Base-by-base conservation (phyloP, 78 protist species). In the Planoprotostelium fungivorum region DNA sequence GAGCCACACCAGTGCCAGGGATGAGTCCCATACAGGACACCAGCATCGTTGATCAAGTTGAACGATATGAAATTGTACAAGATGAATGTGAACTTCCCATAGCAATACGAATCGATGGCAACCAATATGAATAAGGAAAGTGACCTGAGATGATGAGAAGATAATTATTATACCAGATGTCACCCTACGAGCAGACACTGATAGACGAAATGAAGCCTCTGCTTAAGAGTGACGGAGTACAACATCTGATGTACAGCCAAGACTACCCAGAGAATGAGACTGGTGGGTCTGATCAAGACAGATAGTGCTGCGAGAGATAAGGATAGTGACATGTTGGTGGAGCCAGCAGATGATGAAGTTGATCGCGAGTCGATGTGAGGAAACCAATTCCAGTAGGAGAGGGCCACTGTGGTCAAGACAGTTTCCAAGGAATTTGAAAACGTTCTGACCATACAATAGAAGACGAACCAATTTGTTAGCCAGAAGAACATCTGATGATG, bases 1-100 rank as follows among this genome's bases (percentile, higher is more conserved):
- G n/a, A n/a, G n/a, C n/a, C n/a, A n/a, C n/a, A 92, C 94, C 94
- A 92, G 83, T 86, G 89, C 91, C 90, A 92, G 1, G 91, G 91
- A 84, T 92, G 94, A 0, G 94, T 89, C 28, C 94, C 94, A 39
- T 87, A 92, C n/a, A 86, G 0, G 38, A 83, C 84, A 1, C 83
- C 28, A n/a, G 28, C 51, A 29, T 86, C 91, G n/a, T 25, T 9
- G 39, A 85, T 5, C 84, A 91, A 31, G 31, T 91, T 91, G 89
- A 91, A 91, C 63, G 9, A 1, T 34, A 91, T 1, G 63, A 91
- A 91, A 31, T 88, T 38, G 35, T 0, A 51, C 34, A 34, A 83
- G 28, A 29, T 35, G 34, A 86, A 28, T 37, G 36, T 35, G 28
- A 23, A 28, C 29, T 34, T 1, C 0, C 89, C 93, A 39, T 86